Evolutionary conservation across 305 asterid species (phyloP), one percentile per base, ranked within the genome.

Genomic region (Solanum aculeatissimum): DNA sequence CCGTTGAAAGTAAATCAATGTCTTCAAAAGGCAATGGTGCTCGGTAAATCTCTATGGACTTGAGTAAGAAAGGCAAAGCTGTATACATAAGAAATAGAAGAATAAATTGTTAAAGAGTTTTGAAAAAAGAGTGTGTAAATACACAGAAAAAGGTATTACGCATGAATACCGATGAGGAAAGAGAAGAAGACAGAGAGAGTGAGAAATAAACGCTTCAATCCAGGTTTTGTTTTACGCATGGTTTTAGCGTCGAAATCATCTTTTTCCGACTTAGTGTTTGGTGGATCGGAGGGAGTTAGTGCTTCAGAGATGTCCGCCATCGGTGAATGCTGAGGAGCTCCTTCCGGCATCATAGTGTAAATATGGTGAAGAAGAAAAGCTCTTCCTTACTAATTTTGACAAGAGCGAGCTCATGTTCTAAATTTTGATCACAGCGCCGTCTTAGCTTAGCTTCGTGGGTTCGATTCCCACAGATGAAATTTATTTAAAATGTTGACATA

Each of bases 1-100:
- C 86, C 16, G 92, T 85, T 35, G 97, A 90, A 43, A 96, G 91
- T 35, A 87, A 87, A 80, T 91, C 95, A n/a, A 96, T 96, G 83
- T 96, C 98, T 23, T 86, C 86, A 87, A 96, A 96, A 19, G 99
- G 99, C 84, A 96, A 91, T 43, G 94, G 95, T n/a, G 98, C 94
- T 87, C 99, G 89, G 93, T 95, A 94, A 70, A 96, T 96, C 89
- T 94, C 98, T 14, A 95, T 92, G 9, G 99, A 91, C 86, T 92
- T 95, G 18, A 93, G 88, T 83, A 96, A 85, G 85, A 94, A 89
- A 1, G 97, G 98, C 25, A 91, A 89, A 85, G 95, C 98, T 94
- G 89, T 87, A 84, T 62, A 79, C 74, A 66, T 18, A 13, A 43
- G 80, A 71, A 57, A 75, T 43, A 66, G 55, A 40, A 35, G 4